Conservation (phyloP, 2,329 filamentous ascomycete genomes). For the Aspergillus pseudotamarii region DNA sequence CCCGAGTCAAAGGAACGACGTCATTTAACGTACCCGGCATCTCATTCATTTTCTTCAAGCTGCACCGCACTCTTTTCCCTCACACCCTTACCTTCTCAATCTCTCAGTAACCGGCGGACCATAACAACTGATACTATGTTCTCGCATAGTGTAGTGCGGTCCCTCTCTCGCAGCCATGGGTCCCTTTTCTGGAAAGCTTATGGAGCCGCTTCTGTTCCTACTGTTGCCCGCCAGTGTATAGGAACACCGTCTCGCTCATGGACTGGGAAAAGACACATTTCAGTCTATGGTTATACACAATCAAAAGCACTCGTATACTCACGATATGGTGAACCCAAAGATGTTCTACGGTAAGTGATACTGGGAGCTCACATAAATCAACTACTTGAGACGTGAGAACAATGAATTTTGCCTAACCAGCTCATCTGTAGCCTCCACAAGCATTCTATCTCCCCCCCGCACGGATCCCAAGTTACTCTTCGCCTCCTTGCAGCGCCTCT, state of each 20-base stretch:
- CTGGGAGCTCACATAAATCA: not conserved
- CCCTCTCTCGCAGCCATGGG: conserved; percentile 18
- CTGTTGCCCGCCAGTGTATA: conserved; percentile 14
- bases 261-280: conserved; percentile 40
- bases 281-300: conserved; percentile 54
- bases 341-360: conserved; percentile 46
- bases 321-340: conserved; percentile 52
- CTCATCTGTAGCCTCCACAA: conserved; percentile 44
- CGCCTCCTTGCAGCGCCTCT: conserved; percentile 89
- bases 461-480: conserved; percentile 71
- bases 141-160: conserved; percentile 28
- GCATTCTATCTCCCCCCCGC: conserved; percentile 52
- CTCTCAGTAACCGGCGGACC: not conserved
- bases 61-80: not conserved
- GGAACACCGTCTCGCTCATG: conserved; percentile 15
- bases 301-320: conserved; percentile 53
- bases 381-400: not conserved
- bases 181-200: conserved; percentile 17
- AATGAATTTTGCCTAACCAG: not conserved
- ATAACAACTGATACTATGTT: conserved; percentile 28
- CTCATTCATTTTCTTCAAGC: conserved; percentile 7
- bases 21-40: conserved; percentile 18
- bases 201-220: conserved; percentile 14
- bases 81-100: not conserved
- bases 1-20: conserved; percentile 25